These are phyloP conservation scores for Calophaca sinica DNA, from an alignment of 306 rosid species.

Conservation along the genomic window DNA sequence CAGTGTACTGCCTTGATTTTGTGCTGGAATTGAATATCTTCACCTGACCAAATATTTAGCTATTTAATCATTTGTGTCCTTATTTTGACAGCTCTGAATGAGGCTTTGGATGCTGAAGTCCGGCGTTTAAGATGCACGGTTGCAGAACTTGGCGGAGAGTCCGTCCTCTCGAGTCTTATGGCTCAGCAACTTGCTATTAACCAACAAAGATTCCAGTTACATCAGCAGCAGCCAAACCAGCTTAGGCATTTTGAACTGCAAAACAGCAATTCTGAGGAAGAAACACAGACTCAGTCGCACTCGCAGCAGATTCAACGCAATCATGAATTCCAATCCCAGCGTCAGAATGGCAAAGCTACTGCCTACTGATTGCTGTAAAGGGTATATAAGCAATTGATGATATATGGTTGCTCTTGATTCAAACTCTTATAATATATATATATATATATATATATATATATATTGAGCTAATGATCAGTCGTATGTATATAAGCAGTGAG, in stretches of 20 bases:
- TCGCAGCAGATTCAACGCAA: constrained; percentile 50
- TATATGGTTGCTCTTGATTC: constrained; percentile 30
- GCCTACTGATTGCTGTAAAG: constrained; percentile 42
- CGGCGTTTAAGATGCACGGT: constrained; percentile 68
- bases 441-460: constrained; percentile 33
- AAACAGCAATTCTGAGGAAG: constrained; percentile 47
- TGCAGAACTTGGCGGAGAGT: constrained; percentile 66
- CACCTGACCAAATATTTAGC: neutral
- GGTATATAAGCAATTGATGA: constrained; percentile 3
- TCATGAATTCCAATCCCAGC: constrained; percentile 41
- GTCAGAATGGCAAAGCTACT: constrained; percentile 54
- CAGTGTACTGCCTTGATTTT: constrained; percentile 25
- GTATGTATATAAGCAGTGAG: constrained; percentile 39
- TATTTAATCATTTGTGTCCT: constrained; percentile 14
- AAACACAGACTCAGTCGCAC: constrained; percentile 42
- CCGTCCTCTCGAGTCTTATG: constrained; percentile 58
- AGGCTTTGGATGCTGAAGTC: constrained; percentile 77
- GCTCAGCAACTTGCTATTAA: constrained; percentile 65
- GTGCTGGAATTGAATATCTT: constrained; percentile 10
- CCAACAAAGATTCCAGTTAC: constrained; percentile 66
- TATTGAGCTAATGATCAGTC: constrained; percentile 35
- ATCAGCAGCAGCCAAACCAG: constrained; percentile 56
- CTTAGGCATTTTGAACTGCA: constrained; percentile 52
- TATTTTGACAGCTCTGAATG: constrained; percentile 71
- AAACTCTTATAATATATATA: constrained; percentile 35